Percentiles rank a stretch among this genome's conserved stretches.
Conservation (phyloP, 192 early-diverging fungal genomes). For the Entrophospora sp. region DNA sequence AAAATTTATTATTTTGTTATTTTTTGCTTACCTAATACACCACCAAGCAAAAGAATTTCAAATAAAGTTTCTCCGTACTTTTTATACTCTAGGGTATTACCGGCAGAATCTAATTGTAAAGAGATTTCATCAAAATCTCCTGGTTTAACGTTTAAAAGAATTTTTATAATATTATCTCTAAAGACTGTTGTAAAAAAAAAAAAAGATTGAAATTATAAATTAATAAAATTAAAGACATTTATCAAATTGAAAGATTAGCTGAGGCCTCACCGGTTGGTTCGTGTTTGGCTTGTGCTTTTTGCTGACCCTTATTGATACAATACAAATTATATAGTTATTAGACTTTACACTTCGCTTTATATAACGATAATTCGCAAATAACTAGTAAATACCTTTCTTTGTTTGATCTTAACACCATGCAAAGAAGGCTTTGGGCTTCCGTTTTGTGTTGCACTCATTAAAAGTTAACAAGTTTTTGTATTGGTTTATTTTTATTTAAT, state of each 20-base stretch:
- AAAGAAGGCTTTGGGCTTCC: conserved; percentile 38
- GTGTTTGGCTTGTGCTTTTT: conserved; percentile 58
- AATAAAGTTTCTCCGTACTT: conserved; percentile 93
- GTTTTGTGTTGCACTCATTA: conserved; percentile 43
- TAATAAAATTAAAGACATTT: no score
- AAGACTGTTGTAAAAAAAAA: conserved; percentile 34
- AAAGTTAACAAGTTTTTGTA: background rate
- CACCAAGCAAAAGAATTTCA: conserved; percentile 88
- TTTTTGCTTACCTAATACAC: conserved; percentile 65
- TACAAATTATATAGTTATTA: no score
- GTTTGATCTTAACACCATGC: conserved; percentile 62
- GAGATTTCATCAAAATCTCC: conserved; percentile 69
- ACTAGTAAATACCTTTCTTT: conserved; percentile 58
- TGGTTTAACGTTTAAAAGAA: conserved; percentile 35
- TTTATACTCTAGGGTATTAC: conserved; percentile 87
- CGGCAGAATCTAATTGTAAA: conserved; percentile 65
- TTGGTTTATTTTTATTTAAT: no score
- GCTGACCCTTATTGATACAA: conserved; percentile 44
- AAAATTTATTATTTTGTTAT: background rate
- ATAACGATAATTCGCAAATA: no score
- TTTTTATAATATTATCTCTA: conserved; percentile 47
- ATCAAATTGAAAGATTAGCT: no score
- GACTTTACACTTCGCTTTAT: no score
- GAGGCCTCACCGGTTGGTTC: conserved; percentile 54
- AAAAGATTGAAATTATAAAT: background rate